Evolutionary conservation across 257 asterid species (phyloP).

Genomic region (Solanum pinnatisectum): DNA sequence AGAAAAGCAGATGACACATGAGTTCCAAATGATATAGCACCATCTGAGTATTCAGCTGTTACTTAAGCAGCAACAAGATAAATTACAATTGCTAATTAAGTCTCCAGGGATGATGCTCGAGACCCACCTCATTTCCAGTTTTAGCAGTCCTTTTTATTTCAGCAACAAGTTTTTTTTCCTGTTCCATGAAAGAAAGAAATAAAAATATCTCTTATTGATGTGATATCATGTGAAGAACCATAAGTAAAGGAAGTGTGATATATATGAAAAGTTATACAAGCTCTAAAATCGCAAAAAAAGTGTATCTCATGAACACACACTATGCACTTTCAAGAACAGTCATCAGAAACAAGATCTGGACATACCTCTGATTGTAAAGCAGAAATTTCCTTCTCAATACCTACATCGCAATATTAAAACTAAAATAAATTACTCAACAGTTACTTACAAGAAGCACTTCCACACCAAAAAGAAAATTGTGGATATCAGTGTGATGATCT

Average conservation of each 20-base stretch:
- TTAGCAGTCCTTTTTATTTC: slow-evolving; percentile 94
- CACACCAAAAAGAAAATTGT: not conserved
- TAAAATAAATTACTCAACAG: not conserved
- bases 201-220: not conserved
- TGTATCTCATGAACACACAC: not conserved
- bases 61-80: not conserved
- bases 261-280: not conserved
- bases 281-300: not conserved
- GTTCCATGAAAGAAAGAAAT: slow-evolving; percentile 14
- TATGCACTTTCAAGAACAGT: not conserved
- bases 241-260: not conserved
- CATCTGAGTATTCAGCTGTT: not conserved
- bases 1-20: not conserved
- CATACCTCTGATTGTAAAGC: slow-evolving; percentile 70
- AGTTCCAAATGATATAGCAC: not conserved
- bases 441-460: not conserved
- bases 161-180: slow-evolving; percentile 91
- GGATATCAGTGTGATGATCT: not conserved
- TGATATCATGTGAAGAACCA: not conserved
- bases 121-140: slow-evolving; percentile 87
- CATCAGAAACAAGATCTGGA: not conserved
- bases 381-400: slow-evolving; percentile 70
- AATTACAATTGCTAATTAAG: not conserved
- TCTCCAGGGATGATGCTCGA: not conserved
- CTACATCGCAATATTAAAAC: slow-evolving; percentile 23